A percentile compares a stretch with the other conserved stretches of the same genome.
phyloP scores from a whole-genome alignment of 75 land plant genomes.

The Chamaecyparis obtusa region DNA sequence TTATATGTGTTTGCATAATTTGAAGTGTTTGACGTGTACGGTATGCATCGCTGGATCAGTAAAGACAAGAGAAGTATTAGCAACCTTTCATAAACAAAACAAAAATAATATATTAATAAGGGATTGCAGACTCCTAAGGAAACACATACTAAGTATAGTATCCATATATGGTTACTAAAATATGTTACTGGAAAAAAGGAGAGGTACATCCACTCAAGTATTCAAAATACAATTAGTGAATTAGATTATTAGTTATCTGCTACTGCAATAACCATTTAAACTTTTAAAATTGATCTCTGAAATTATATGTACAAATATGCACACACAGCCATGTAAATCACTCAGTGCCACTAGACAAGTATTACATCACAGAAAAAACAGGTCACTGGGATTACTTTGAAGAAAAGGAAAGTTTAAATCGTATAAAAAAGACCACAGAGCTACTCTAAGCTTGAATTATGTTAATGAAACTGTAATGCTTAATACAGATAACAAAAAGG shows the following conservation, averaged over 20 bases:
- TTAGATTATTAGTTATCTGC: neutral
- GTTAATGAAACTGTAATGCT: neutral
- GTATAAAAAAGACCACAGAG: neutral
- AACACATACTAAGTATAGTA: neutral
- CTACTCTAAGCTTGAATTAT: neutral
- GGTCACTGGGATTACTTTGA: neutral
- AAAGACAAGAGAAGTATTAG: neutral
- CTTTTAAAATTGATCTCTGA: neutral
- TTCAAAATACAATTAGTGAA: neutral
- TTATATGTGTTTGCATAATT: conserved; percentile 68
- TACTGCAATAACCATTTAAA: neutral
- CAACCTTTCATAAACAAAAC: neutral
- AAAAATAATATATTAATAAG: neutral
- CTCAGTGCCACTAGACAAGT: neutral
- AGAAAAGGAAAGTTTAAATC: neutral
- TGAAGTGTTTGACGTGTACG: conserved; percentile 85
- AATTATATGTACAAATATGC: neutral
- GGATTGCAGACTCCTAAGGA: neutral
- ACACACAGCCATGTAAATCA: neutral
- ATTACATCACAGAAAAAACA: neutral
- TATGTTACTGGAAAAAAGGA: neutral
- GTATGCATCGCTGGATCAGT: conserved; percentile 68
- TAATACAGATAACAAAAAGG: neutral
- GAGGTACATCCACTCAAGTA: neutral
- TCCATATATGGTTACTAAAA: neutral